These are phyloP conservation scores for Curvularia spicifera DNA, from an alignment of 2,329 filamentous ascomycete species.

Conservation along the genomic window DNA sequence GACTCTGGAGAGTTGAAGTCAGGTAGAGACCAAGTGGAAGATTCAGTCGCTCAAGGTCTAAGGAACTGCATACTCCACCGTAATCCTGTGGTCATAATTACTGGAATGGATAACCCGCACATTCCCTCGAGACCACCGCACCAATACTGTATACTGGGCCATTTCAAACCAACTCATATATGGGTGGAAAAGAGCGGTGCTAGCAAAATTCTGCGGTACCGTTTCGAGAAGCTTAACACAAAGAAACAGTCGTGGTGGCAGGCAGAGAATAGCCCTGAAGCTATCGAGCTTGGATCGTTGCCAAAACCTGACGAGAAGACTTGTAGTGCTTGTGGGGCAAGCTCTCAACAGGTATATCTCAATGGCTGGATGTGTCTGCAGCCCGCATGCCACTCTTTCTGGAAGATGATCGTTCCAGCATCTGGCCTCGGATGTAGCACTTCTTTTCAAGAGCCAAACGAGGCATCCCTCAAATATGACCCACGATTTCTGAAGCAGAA, in stretches of 20 bases:
- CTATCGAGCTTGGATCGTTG: conserved; percentile 40
- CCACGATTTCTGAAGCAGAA: conserved; percentile 64
- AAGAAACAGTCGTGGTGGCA: conserved; percentile 66
- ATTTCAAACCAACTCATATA: conserved; percentile 70
- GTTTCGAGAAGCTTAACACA: conserved; percentile 69
- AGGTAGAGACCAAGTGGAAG: conserved; percentile 55
- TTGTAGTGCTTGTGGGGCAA: conserved; percentile 45
- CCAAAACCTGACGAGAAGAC: conserved; percentile 42
- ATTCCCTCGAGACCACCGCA: conserved; percentile 61
- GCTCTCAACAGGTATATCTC: conserved; percentile 51
- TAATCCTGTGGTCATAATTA: conserved; percentile 59
- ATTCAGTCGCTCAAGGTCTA: conserved; percentile 50
- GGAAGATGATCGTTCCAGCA: conserved; percentile 49
- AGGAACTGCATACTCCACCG: conserved; percentile 55
- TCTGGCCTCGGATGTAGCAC: conserved; percentile 16
- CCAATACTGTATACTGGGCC: conserved; percentile 70
- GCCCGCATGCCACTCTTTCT: conserved; percentile 61
- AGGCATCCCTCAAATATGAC: conserved; percentile 58
- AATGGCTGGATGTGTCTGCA: conserved; percentile 66
- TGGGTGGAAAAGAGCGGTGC: conserved; percentile 67
- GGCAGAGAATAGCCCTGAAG: conserved; percentile 39
- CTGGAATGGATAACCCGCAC: conserved; percentile 60
- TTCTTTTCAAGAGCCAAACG: conserved; percentile 38
- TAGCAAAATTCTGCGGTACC: conserved; percentile 62
- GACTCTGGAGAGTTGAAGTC: conserved; percentile 56